phyloP scores from a whole-genome alignment of 306 rosid genomes.

The Gleditsia sinensis region DNA sequence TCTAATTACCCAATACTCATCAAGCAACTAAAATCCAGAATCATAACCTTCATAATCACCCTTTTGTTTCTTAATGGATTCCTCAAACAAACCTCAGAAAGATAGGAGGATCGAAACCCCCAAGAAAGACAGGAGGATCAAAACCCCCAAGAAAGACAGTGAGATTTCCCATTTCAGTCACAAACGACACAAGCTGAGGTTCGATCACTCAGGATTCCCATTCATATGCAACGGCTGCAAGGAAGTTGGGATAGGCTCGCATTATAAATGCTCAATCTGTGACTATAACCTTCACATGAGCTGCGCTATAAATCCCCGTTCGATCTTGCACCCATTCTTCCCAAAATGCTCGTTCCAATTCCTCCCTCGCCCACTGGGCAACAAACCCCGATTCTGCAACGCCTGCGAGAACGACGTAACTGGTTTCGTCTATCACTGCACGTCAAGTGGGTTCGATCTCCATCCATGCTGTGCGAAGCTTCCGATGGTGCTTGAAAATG shows the following conservation, averaged over 20 bases:
- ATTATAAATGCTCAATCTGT: conserved; percentile 69
- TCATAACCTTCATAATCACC: neutral
- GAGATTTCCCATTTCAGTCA: conserved; percentile 87
- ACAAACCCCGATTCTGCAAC: conserved; percentile 70
- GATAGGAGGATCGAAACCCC: conserved; percentile 16
- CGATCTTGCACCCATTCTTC: conserved; percentile 80
- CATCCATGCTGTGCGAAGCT: conserved; percentile 98
- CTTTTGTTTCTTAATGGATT: conserved; percentile 23
- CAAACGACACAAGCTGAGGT: conserved; percentile 72
- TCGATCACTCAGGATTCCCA: conserved; percentile 76
- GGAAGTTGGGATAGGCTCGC: conserved; percentile 84
- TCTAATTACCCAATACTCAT: neutral
- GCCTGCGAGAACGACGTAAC: conserved; percentile 74
- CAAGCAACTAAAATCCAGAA: neutral
- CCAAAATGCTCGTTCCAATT: conserved; percentile 81
- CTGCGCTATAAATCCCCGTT: conserved; percentile 67
- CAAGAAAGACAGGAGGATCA: conserved; percentile 58
- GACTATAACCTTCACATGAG: conserved; percentile 89
- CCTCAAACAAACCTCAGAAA: conserved; percentile 24
- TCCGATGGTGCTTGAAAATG: conserved; percentile 66
- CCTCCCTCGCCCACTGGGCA: conserved; percentile 64
- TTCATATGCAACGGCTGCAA: conserved; percentile 97
- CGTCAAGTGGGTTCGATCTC: conserved; percentile 73
- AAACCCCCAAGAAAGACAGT: conserved; percentile 47
- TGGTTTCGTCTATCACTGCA: conserved; percentile 85